Conservation (phyloP, 1,284 basidiomycete species). For the Ustilago crameri region DNA sequence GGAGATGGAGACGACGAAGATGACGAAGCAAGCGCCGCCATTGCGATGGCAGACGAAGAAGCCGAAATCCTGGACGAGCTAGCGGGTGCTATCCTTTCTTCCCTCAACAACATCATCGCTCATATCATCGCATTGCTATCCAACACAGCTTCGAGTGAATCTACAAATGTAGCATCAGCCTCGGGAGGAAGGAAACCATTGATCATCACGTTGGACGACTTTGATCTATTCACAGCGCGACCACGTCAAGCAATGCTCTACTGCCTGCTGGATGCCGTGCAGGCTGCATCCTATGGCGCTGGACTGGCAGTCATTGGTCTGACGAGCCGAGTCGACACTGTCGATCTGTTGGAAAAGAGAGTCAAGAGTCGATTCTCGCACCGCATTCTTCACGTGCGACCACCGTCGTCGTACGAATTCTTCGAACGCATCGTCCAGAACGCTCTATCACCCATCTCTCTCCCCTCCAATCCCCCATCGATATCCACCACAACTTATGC, state of each 20-base stretch:
- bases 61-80: constrained; percentile 44
- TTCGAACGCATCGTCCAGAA: constrained; percentile 49
- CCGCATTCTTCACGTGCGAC: constrained; percentile 58
- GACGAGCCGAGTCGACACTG: constrained; percentile 58
- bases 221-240: constrained; percentile 61
- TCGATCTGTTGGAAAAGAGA: constrained; percentile 64
- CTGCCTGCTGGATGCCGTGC: constrained; percentile 65
- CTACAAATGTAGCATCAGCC: background rate
- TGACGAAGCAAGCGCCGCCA: constrained; percentile 4
- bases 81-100: constrained; percentile 30
- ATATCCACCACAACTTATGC: background rate
- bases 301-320: constrained; percentile 62
- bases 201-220: constrained; percentile 60
- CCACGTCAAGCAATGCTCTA: constrained; percentile 65
- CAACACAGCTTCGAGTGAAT: constrained; percentile 12
- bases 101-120: constrained; percentile 51
- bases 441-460: constrained; percentile 13
- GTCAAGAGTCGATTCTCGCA: constrained; percentile 66
- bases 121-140: constrained; percentile 63
- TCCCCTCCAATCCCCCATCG: background rate
- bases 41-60: constrained; percentile 15
- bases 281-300: constrained; percentile 59
- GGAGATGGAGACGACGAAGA: constrained; percentile 36
- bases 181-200: constrained; percentile 43
- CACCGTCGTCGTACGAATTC: constrained; percentile 30